Percentiles rank a stretch among this genome's conserved stretches.
Conservation (phyloP, 73 alveolate genomes). For the Paramecium biaurelia region DNA sequence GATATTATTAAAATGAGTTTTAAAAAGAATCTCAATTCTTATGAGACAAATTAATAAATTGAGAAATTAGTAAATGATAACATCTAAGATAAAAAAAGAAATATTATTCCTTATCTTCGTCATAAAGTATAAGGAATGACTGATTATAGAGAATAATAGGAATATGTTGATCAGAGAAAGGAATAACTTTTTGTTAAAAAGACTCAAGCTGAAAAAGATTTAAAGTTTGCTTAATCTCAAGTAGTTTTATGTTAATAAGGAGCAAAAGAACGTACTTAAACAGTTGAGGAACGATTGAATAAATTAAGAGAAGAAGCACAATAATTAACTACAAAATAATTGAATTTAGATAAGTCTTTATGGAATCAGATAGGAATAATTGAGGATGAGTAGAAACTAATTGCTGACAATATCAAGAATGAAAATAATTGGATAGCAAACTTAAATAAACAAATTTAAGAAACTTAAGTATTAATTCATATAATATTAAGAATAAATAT, state of each 20-base stretch:
- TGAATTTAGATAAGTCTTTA: neutral
- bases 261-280: neutral
- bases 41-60: conserved; percentile 10
- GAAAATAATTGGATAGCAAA: neutral
- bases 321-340: neutral
- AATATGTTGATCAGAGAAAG: neutral
- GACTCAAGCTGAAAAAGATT: neutral
- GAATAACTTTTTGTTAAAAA: neutral
- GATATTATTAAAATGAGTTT: neutral
- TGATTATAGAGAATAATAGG: neutral
- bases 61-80: neutral
- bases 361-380: neutral
- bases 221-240: neutral
- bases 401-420: neutral
- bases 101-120: neutral
- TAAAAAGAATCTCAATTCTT: conserved; percentile 29
- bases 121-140: neutral
- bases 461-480: neutral
- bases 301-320: neutral
- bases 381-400: neutral
- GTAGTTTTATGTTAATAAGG: neutral
- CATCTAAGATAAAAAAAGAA: neutral
- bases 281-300: neutral
- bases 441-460: neutral
- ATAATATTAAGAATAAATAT: neutral